Evolutionary conservation across 140 eudicot species (phyloP).

Genomic region (Anethum foeniculum): DNA sequence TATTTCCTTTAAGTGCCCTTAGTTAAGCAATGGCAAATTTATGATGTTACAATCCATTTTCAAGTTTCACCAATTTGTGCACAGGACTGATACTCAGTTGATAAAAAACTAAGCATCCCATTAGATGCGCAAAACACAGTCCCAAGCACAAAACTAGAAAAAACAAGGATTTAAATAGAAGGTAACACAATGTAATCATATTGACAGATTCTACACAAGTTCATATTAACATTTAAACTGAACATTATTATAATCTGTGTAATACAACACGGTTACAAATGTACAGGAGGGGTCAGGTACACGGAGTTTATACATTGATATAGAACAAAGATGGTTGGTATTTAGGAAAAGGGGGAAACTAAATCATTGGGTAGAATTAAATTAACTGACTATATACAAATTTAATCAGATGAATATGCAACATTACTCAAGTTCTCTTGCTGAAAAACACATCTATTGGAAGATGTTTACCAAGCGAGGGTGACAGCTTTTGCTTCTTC

Average conservation of each 20-base stretch:
- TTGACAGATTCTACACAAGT: neutral
- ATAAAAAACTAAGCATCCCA: neutral
- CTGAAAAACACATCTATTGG: constrained; percentile 64
- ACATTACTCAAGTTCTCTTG: constrained; percentile 36
- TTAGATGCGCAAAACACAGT: neutral
- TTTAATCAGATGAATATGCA: neutral
- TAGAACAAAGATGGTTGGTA: neutral
- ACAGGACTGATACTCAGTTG: neutral
- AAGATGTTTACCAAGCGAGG: constrained; percentile 40
- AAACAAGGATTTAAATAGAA: neutral
- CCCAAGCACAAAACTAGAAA: neutral
- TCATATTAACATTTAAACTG: neutral
- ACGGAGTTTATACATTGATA: neutral
- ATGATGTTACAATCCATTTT: neutral
- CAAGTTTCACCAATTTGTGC: neutral
- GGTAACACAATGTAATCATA: neutral
- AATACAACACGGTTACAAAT: neutral
- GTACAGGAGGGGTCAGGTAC: neutral
- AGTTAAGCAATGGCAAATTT: neutral
- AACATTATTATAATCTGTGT: neutral
- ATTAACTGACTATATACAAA: neutral
- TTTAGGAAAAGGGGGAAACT: neutral
- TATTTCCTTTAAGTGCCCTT: neutral
- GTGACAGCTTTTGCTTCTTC: constrained; percentile 62
- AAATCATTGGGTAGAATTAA: neutral